A percentile compares a stretch with the other conserved stretches of the same genome.
Conservation (phyloP, 257 asterid species). For the Solanum sejunctum region DNA sequence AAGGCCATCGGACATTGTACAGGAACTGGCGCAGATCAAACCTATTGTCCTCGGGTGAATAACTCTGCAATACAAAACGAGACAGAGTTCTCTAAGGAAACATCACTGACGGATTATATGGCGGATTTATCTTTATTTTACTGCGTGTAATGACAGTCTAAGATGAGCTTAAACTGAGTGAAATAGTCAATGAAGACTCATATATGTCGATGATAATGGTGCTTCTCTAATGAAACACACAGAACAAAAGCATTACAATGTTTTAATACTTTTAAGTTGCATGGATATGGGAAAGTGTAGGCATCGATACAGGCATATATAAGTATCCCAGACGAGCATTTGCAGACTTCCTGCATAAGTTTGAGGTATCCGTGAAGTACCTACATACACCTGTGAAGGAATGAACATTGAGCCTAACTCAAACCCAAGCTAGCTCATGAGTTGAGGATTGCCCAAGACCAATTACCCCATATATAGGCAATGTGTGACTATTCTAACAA, state of each 20-base stretch:
- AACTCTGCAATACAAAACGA: constrained; percentile 22
- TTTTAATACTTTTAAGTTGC: neutral
- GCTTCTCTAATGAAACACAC: neutral
- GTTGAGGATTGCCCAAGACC: neutral
- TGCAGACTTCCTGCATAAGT: neutral
- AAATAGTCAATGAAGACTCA: neutral
- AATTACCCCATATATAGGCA: neutral
- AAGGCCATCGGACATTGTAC: constrained; percentile 84
- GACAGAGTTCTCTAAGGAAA: neutral
- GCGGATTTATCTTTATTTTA: neutral
- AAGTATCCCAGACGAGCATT: neutral
- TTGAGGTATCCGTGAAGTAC: neutral
- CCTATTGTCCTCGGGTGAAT: constrained; percentile 92
- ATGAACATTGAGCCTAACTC: neutral
- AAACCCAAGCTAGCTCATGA: neutral
- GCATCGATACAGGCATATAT: neutral
- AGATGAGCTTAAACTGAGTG: neutral
- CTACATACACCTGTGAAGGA: neutral
- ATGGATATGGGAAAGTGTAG: neutral
- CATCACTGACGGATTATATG: neutral
- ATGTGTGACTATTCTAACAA: neutral
- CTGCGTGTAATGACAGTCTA: neutral
- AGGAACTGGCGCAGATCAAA: constrained; percentile 86
- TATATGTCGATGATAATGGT: neutral
- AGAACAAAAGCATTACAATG: neutral